phyloP scores from a whole-genome alignment of 1,284 basidiomycete genomes.

The Puccinia horiana region DNA sequence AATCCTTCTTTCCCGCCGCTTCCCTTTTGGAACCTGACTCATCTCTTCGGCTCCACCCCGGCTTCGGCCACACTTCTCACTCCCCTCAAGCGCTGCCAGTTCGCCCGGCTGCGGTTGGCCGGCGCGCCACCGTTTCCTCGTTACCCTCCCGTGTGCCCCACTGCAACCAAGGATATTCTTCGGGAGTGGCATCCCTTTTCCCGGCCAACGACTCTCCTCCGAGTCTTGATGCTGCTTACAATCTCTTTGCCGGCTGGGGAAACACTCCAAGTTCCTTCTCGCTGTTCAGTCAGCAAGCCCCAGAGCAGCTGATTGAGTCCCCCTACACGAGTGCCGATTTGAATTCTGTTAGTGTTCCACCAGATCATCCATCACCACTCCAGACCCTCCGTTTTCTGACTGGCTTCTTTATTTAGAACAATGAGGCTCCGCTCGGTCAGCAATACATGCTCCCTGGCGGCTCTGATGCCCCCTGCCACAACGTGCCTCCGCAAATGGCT shows the following conservation, averaged over 20 bases:
- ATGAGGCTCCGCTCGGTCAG: background rate
- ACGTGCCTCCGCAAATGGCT: background rate
- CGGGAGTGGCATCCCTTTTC: too few species aligned
- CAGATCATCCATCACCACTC: background rate
- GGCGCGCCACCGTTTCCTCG: constrained; percentile 40
- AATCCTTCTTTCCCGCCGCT: background rate
- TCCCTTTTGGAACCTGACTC: background rate
- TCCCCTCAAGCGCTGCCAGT: background rate
- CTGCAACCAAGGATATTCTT: background rate
- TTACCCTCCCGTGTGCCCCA: background rate
- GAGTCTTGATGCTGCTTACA: constrained; percentile 26
- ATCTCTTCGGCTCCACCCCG: background rate
- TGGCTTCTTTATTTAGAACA: background rate
- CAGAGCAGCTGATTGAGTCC: background rate
- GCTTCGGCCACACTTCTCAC: background rate
- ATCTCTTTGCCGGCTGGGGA: constrained; percentile 15
- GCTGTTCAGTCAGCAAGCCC: background rate
- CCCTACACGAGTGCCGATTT: background rate
- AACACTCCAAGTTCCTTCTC: background rate
- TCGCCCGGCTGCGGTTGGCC: background rate
- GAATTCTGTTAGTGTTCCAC: background rate
- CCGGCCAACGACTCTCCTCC: background rate
- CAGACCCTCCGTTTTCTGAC: background rate
- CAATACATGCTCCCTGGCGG: background rate
- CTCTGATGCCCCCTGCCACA: background rate